A percentile compares a stretch with the other conserved stretches of the same genome.
Evolutionary conservation across 2,329 filamentous ascomycete genomes (phyloP).

Genomic region (Pseudogymnoascus sp.): DNA sequence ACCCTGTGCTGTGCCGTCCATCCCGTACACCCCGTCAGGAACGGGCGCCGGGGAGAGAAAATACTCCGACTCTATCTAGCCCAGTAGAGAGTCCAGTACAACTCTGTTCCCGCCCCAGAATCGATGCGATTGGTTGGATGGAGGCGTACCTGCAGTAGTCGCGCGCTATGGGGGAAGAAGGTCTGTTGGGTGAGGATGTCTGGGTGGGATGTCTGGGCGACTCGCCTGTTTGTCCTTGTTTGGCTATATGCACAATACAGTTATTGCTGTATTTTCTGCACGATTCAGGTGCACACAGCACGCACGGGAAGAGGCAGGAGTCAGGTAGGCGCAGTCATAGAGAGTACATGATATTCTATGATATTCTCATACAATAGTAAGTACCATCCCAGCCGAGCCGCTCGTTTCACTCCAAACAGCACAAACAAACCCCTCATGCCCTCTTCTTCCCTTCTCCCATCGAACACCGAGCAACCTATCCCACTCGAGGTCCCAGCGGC

Average conservation of each 20-base stretch:
- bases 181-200: background rate
- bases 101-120: background rate
- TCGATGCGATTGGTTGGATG: background rate
- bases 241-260: background rate
- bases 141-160: conserved; percentile 3
- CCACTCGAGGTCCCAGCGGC: background rate
- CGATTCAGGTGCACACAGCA: background rate
- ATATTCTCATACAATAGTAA: background rate
- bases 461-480: background rate
- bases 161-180: background rate
- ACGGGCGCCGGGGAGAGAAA: background rate
- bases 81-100: background rate
- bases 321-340: background rate
- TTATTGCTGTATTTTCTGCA: background rate
- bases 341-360: background rate
- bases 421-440: background rate
- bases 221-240: background rate
- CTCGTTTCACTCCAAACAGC: background rate
- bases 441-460: background rate
- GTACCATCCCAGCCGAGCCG: background rate
- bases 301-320: background rate
- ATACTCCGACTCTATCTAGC: background rate
- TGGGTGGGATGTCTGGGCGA: background rate
- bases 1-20: too few species aligned
- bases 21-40: too few species aligned